These are phyloP conservation scores for Seminavis robusta DNA, from an alignment of 108 stramenopile genomes.

Conservation along the genomic window DNA sequence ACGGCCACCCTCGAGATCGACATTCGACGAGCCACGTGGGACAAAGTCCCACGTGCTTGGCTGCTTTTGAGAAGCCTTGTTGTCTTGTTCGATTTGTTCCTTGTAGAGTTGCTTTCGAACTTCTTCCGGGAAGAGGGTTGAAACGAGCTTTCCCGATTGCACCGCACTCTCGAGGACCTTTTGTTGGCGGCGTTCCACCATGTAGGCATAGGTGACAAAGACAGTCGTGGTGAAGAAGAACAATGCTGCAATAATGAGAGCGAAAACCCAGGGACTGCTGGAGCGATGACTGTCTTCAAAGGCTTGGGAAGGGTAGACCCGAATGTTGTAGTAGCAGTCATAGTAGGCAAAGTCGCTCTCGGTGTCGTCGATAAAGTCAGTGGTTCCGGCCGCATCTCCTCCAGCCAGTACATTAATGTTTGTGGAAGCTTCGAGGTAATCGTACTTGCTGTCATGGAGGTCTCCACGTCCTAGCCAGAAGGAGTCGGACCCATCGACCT, in stretches of 20 bases:
- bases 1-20: no score
- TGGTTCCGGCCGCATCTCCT: no score
- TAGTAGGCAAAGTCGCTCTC: constrained; percentile 10
- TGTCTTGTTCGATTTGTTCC: neutral
- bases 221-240: constrained; percentile 8
- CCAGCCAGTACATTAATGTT: no score
- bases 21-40: no score
- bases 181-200: neutral
- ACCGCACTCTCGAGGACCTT: neutral
- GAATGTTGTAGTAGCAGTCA: constrained; percentile 27
- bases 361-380: no score
- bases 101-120: constrained; percentile 1
- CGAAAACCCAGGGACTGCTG: no score
- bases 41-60: no score
- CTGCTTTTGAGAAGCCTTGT: no score
- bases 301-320: constrained; percentile 43
- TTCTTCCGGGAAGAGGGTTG: neutral
- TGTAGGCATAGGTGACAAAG: neutral
- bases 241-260: no score
- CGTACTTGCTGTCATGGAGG: constrained; percentile 32
- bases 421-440: constrained; percentile 5
- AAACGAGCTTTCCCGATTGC: neutral
- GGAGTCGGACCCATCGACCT: constrained; percentile 27
- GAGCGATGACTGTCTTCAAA: constrained; percentile 30
- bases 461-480: constrained; percentile 42